Percentiles rank a stretch among this genome's conserved stretches.
Evolutionary conservation across 129 eudicot genomes (phyloP).

Genomic region (Flaveria linearis): DNA sequence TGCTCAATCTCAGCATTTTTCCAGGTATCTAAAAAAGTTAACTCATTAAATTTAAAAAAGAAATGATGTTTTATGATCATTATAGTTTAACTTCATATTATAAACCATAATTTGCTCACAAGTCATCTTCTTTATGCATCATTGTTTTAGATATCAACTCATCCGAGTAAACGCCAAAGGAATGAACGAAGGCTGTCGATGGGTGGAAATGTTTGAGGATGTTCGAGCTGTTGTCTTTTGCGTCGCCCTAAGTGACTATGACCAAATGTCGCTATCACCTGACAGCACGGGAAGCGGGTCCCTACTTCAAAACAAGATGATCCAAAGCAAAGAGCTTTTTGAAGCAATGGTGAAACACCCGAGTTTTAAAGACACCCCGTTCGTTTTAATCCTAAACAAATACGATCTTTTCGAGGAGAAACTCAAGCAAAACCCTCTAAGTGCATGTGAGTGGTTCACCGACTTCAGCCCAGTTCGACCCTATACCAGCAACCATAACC

Average conservation of each 20-base stretch:
- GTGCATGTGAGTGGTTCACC: slow-evolving; percentile 82
- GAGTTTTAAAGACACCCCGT: slow-evolving; percentile 90
- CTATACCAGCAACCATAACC: slow-evolving; percentile 70
- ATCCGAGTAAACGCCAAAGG: slow-evolving; percentile 87
- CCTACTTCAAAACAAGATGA: slow-evolving; percentile 78
- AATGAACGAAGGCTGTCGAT: slow-evolving; percentile 83
- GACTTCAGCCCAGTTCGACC: slow-evolving; percentile 86
- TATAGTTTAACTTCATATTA: not conserved
- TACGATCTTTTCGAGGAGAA: slow-evolving; percentile 96
- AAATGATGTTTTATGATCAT: not conserved
- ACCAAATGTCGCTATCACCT: slow-evolving; percentile 60
- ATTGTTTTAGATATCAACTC: slow-evolving; percentile 63
- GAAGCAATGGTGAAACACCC: slow-evolving; percentile 83
- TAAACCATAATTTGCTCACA: not conserved
- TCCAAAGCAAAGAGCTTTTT: slow-evolving; percentile 89
- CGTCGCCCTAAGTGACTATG: slow-evolving; percentile 73
- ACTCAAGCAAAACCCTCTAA: slow-evolving; percentile 52
- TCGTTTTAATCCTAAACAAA: slow-evolving; percentile 78
- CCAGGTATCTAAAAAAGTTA: slow-evolving; percentile 44
- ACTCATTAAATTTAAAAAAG: not conserved
- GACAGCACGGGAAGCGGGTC: slow-evolving; percentile 54
- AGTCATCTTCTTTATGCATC: not conserved
- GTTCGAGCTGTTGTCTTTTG: slow-evolving; percentile 78
- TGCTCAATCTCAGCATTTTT: slow-evolving; percentile 64
- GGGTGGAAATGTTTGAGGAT: slow-evolving; percentile 97